Percentiles rank a stretch among this genome's conserved stretches.
These are phyloP conservation scores for Colletotrichum sp. DNA, from an alignment of 2,329 filamentous ascomycete genomes.

Conservation along the genomic window DNA sequence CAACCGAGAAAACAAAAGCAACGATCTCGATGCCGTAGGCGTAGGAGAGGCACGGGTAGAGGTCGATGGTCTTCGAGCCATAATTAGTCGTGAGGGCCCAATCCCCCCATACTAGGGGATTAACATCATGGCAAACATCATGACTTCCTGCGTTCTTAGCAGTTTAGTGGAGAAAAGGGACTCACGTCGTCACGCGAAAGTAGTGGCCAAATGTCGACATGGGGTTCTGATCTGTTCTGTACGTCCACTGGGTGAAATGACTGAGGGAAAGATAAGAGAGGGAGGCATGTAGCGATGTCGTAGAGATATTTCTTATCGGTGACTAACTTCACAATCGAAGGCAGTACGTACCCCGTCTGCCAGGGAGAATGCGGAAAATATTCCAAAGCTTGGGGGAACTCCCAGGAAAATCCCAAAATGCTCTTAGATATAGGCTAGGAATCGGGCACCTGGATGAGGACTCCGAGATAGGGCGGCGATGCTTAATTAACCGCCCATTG, in stretches of 20 bases:
- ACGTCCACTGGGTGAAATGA: neutral
- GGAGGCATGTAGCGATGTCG: neutral
- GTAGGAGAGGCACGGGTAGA: slow-evolving; percentile 88
- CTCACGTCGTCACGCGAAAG: slow-evolving; percentile 84
- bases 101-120: slow-evolving; percentile 11
- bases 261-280: neutral
- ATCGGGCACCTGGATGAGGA: too few species aligned
- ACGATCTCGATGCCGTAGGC: slow-evolving; percentile 92
- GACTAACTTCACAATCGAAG: neutral
- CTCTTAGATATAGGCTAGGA: too few species aligned
- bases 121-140: slow-evolving; percentile 24
- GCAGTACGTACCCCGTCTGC: too few species aligned
- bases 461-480: neutral
- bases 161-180: slow-evolving; percentile 21
- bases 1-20: slow-evolving; percentile 87
- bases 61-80: slow-evolving; percentile 85
- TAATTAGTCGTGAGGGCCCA: slow-evolving; percentile 77
- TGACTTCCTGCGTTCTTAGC: slow-evolving; percentile 15
- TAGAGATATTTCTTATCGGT: neutral
- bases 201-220: slow-evolving; percentile 90
- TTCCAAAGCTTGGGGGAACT: too few species aligned
- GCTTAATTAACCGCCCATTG: neutral
- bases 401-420: too few species aligned
- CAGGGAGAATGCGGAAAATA: too few species aligned
- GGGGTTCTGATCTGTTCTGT: slow-evolving; percentile 27